Evolutionary conservation across 2,329 filamentous ascomycete species (phyloP).

Genomic region (Ceratocystis harringtonii): DNA sequence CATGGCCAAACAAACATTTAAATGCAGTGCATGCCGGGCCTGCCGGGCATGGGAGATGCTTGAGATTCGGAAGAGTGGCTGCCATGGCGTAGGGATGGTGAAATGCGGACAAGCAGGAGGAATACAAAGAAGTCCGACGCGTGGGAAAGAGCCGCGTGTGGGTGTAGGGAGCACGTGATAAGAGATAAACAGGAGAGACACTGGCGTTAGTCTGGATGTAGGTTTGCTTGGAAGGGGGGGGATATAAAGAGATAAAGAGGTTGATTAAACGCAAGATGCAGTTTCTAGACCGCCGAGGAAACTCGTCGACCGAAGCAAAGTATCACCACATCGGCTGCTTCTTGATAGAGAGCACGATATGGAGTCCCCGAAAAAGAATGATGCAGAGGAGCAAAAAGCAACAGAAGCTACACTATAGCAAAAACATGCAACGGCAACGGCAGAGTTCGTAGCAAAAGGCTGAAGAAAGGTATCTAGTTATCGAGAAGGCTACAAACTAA

Average conservation of each 20-base stretch:
- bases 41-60: conserved; percentile 36
- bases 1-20: conserved; percentile 36
- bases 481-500: not conserved
- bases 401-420: not conserved
- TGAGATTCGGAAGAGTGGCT: conserved; percentile 24
- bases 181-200: not conserved
- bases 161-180: not conserved
- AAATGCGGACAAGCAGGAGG: not conserved
- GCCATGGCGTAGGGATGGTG: not conserved
- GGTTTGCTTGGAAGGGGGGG: not conserved
- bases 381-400: not conserved
- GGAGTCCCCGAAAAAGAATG: not conserved
- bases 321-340: not conserved
- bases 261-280: not conserved
- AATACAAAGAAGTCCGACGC: not conserved
- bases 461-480: not conserved
- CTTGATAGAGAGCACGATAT: not conserved
- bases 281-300: not conserved
- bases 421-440: not conserved
- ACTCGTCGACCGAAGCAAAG: not conserved
- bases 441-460: not conserved
- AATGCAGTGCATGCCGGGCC: conserved; percentile 35
- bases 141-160: not conserved
- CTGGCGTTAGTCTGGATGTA: not conserved
- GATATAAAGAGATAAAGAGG: not conserved